Percentiles rank a stretch among this genome's conserved stretches.
These are phyloP conservation scores for Hemisphaericaspora lyxosophila DNA, from an alignment of 1,139 yeast genomes.

Conservation along the genomic window DNA sequence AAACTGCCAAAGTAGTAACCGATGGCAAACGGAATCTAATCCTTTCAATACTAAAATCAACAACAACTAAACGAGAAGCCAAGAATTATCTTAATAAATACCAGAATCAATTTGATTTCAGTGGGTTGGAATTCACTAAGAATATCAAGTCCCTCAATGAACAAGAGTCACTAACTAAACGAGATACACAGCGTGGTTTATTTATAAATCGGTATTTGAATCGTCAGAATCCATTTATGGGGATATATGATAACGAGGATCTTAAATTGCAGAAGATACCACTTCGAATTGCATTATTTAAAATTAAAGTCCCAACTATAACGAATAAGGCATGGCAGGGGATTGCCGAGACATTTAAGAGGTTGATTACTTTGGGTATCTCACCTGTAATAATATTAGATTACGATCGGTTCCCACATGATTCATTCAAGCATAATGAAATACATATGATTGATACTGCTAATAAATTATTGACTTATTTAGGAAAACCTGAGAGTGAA, in stretches of 20 bases:
- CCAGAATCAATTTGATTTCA: conserved; percentile 40
- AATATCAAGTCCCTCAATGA: conserved; percentile 11
- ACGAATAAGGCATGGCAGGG: conserved; percentile 35
- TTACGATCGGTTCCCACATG: conserved; percentile 30
- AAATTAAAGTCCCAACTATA: conserved; percentile 41
- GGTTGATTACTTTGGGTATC: conserved; percentile 52
- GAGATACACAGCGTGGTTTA: conserved; percentile 36
- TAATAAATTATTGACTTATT: conserved; percentile 27
- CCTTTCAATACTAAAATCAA: conserved; percentile 66
- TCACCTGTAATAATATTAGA: conserved; percentile 36
- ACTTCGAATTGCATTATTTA: conserved; percentile 52
- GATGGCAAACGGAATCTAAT: conserved; percentile 53
- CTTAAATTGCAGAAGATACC: conserved; percentile 37
- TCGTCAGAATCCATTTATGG: conserved; percentile 32
- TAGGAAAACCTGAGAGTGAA: conserved; percentile 26
- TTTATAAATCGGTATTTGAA: conserved; percentile 43
- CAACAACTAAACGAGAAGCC: conserved; percentile 78
- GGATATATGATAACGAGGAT: conserved; percentile 35
- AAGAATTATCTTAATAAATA: conserved; percentile 64
- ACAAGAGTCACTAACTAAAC: conserved; percentile 15
- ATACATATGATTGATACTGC: conserved; percentile 34
- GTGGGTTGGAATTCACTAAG: conserved; percentile 16
- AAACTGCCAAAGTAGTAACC: conserved; percentile 32
- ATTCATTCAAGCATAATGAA: conserved; percentile 34
- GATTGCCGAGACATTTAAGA: conserved; percentile 48